These are phyloP conservation scores for Kwoniella bestiolae DNA, from an alignment of 768 basidiomycete genomes.

Conservation along the genomic window DNA sequence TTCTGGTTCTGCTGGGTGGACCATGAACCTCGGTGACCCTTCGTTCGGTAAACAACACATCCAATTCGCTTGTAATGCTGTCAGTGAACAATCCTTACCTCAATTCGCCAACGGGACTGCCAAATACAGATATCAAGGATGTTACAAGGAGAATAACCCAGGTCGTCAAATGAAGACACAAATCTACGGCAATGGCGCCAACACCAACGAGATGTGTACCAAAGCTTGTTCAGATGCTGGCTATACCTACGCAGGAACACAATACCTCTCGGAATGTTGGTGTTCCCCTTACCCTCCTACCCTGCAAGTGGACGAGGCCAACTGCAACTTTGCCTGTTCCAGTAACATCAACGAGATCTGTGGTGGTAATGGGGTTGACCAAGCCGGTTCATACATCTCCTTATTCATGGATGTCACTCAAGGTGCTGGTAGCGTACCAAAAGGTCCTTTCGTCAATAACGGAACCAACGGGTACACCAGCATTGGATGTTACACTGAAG, in stretches of 20 bases:
- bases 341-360: conserved; percentile 28
- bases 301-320: conserved; percentile 20
- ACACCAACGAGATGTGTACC: conserved; percentile 53
- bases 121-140: conserved; percentile 15
- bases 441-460: conserved; percentile 4
- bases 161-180: conserved; percentile 16
- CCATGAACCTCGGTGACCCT: conserved; percentile 21
- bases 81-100: conserved; percentile 13
- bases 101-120: conserved; percentile 11
- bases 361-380: conserved; percentile 26
- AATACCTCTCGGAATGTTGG: conserved; percentile 54
- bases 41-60: conserved; percentile 21
- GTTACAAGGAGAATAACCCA: conserved; percentile 24
- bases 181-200: conserved; percentile 14
- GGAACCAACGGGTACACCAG: conserved; percentile 34
- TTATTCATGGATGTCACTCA: conserved; percentile 12
- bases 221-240: conserved; percentile 49
- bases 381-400: conserved; percentile 16
- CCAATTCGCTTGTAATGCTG: conserved; percentile 19
- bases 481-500: conserved; percentile 49
- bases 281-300: conserved; percentile 8
- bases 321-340: conserved; percentile 36
- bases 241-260: conserved; percentile 54
- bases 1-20: conserved; percentile 14
- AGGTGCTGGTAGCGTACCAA: conserved; percentile 1